These are phyloP conservation scores for Eucalyptus curtisii DNA, from an alignment of 345 rosid genomes.

Conservation along the genomic window DNA sequence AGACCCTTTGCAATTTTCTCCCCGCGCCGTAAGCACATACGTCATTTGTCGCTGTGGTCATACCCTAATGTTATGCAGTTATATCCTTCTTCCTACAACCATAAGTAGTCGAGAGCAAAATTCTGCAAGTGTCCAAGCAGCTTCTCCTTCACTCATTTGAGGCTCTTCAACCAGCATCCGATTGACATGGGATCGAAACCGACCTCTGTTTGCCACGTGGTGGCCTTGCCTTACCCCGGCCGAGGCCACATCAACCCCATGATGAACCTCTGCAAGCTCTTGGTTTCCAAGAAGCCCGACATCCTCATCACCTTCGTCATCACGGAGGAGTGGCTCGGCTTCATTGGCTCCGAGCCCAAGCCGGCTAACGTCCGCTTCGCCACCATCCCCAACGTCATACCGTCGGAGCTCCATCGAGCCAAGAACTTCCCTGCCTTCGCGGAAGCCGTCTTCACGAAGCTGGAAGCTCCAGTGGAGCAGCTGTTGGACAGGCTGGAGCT, in stretches of 20 bases:
- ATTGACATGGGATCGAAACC: not conserved
- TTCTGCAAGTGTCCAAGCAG: not conserved
- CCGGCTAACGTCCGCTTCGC: conserved; percentile 14
- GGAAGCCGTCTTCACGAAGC: conserved; percentile 22
- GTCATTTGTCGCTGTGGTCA: not conserved
- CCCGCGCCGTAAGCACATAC: not conserved
- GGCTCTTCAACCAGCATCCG: not conserved
- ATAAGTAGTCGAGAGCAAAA: not conserved
- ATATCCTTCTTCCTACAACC: not conserved
- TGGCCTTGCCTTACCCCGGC: conserved; percentile 53
- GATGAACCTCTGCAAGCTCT: conserved; percentile 46
- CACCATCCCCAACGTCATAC: conserved; percentile 33
- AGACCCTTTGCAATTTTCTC: not conserved
- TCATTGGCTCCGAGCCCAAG: conserved; percentile 20
- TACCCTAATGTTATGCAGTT: not conserved
- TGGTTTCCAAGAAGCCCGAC: not conserved
- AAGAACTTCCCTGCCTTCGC: conserved; percentile 11
- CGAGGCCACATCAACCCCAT: conserved; percentile 64
- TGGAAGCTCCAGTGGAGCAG: conserved; percentile 38
- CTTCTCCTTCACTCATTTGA: not conserved
- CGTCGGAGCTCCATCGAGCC: conserved; percentile 19
- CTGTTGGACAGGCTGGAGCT: conserved; percentile 23
- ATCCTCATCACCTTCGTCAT: conserved; percentile 37
- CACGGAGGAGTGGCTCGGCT: conserved; percentile 61
- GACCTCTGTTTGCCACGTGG: conserved; percentile 12